Evolutionary conservation across 305 asterid species (phyloP).

Genomic region (Solanum hybrid): DNA sequence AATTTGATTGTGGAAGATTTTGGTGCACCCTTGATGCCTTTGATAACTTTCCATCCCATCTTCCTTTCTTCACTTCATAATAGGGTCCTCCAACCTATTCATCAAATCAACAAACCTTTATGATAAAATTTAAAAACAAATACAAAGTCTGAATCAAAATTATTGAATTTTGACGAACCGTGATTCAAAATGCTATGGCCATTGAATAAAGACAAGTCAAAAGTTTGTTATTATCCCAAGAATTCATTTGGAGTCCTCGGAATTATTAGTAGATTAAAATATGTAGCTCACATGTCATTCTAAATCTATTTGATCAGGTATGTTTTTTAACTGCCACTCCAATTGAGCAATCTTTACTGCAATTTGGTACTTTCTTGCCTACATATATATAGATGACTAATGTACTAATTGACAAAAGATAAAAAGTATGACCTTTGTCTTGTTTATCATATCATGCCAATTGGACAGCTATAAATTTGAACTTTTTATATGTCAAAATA

Average conservation of each 20-base stretch:
- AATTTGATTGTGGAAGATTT: conserved; percentile 68
- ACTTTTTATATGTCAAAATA: neutral
- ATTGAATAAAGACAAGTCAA: neutral
- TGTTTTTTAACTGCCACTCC: neutral
- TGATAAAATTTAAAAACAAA: neutral
- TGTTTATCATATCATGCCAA: neutral
- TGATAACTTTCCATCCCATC: conserved; percentile 89
- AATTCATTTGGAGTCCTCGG: neutral
- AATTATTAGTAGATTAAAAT: neutral
- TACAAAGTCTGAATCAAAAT: neutral
- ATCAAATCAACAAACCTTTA: neutral
- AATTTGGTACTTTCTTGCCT: neutral
- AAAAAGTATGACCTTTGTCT: neutral
- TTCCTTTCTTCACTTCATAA: conserved; percentile 86
- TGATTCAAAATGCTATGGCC: neutral
- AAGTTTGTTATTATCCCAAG: neutral
- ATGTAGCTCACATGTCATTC: neutral
- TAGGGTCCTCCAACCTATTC: conserved; percentile 77
- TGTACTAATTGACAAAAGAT: neutral
- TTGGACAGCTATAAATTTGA: conserved; percentile 4
- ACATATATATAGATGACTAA: neutral
- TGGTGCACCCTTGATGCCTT: conserved; percentile 51
- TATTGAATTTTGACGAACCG: neutral
- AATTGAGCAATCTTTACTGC: neutral
- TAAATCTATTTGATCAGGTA: neutral